Percentiles rank a stretch among this genome's conserved stretches.
phyloP scores from a whole-genome alignment of 345 rosid species.

The Citrus australasica region DNA sequence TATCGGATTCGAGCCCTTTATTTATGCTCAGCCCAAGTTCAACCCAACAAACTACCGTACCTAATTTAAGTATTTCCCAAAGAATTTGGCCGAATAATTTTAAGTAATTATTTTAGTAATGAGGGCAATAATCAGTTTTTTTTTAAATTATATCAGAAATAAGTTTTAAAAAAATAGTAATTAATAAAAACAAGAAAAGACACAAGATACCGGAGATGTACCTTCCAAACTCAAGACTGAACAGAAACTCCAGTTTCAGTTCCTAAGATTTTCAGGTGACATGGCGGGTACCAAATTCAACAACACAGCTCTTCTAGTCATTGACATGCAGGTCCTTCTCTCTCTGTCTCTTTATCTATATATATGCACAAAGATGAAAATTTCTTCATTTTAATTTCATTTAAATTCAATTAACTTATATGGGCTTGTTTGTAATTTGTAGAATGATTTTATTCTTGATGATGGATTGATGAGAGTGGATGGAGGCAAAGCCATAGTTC shows the following conservation, averaged over 20 bases:
- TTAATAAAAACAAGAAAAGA: neutral
- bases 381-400: neutral
- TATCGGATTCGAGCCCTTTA: no score
- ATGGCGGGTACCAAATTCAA: slow-evolving; percentile 56
- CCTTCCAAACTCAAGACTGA: neutral
- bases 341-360: neutral
- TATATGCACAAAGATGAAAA: neutral
- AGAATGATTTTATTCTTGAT: slow-evolving; percentile 72
- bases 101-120: no score
- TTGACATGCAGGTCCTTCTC: slow-evolving; percentile 80
- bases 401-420: neutral
- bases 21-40: no score
- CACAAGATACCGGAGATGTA: no score
- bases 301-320: slow-evolving; percentile 77
- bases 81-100: no score
- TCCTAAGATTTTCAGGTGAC: neutral
- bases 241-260: neutral
- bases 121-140: neutral
- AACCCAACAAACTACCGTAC: no score
- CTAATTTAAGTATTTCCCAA: no score
- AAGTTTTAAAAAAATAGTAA: no score
- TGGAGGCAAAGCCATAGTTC: slow-evolving; percentile 69
- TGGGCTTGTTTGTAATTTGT: slow-evolving; percentile 6
- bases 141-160: neutral
- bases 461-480: slow-evolving; percentile 44